These are phyloP conservation scores for Skeletonema tropicum DNA, from an alignment of 108 stramenopile genomes.

Conservation along the genomic window DNA sequence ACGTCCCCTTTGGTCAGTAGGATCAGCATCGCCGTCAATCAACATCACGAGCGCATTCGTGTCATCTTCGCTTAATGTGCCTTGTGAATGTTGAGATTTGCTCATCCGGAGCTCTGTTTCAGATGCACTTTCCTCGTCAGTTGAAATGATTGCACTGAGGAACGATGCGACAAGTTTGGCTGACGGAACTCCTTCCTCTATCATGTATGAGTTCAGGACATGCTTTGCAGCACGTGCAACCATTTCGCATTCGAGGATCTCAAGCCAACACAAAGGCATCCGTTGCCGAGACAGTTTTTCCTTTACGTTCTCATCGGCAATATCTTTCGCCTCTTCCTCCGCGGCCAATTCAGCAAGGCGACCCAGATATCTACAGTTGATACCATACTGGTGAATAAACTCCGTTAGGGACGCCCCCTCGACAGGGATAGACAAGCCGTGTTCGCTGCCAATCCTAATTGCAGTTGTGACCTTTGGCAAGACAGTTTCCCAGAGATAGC, in stretches of 20 bases:
- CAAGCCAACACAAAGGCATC: slow-evolving; percentile 91
- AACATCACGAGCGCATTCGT: slow-evolving; percentile 53
- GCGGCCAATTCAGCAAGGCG: slow-evolving; percentile 80
- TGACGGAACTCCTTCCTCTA: slow-evolving; percentile 68
- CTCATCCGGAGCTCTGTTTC: slow-evolving; percentile 61
- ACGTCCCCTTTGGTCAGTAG: slow-evolving; percentile 41
- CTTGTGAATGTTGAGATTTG: slow-evolving; percentile 25
- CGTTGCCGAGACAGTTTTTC: slow-evolving; percentile 58
- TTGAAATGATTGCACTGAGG: slow-evolving; percentile 85
- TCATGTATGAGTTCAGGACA: slow-evolving; percentile 77
- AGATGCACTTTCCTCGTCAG: slow-evolving; percentile 79
- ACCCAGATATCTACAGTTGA: slow-evolving; percentile 97
- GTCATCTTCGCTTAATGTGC: slow-evolving; percentile 52
- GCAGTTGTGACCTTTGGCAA: slow-evolving; percentile 81
- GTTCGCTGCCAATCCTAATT: slow-evolving; percentile 53
- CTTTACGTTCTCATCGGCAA: slow-evolving; percentile 46
- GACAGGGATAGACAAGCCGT: slow-evolving; percentile 57
- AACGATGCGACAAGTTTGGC: slow-evolving; percentile 83
- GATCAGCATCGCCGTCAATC: slow-evolving; percentile 42
- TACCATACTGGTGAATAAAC: slow-evolving; percentile 86
- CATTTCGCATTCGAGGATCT: slow-evolving; percentile 97
- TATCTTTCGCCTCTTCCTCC: slow-evolving; percentile 79
- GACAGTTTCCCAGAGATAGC: slow-evolving; percentile 83
- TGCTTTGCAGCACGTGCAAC: slow-evolving; percentile 93
- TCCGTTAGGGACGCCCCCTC: slow-evolving; percentile 88